Evolutionary conservation across 257 asterid genomes (phyloP).

Genomic region (Datura wrightii): DNA sequence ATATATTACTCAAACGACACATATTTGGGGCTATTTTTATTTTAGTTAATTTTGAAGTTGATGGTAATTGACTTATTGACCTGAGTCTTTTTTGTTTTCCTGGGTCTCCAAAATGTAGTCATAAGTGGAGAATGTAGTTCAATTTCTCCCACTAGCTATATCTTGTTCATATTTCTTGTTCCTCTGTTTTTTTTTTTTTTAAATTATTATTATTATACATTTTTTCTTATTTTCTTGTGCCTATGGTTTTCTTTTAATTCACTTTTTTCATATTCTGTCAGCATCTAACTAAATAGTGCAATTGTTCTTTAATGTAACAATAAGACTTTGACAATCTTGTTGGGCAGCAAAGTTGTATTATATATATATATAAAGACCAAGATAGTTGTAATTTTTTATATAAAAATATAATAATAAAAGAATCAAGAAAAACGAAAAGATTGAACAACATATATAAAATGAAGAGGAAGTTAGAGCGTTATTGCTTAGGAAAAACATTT

Average conservation of each 20-base stretch:
- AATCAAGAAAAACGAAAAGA: background rate
- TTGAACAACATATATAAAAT: background rate
- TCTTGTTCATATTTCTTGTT: background rate
- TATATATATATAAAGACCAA: no score
- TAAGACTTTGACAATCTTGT: background rate
- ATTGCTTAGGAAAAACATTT: background rate
- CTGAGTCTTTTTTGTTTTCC: background rate
- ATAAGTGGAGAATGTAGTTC: background rate
- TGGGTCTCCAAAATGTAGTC: background rate
- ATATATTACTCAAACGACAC: background rate
- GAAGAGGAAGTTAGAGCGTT: background rate
- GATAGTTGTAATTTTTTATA: no score
- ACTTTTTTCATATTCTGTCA: background rate
- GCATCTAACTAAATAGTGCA: background rate
- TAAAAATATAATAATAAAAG: no score
- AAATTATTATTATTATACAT: background rate
- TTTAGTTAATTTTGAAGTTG: background rate
- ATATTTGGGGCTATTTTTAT: background rate
- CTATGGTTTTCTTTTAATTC: background rate
- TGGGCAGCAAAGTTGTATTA: background rate
- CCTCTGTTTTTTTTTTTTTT: background rate
- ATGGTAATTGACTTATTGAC: slow-evolving; percentile 23
- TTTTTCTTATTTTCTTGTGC: background rate
- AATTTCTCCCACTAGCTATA: background rate
- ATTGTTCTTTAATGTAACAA: background rate